A percentile compares a stretch with the other conserved stretches of the same genome.
phyloP scores from a whole-genome alignment of 805 yeast genomes.

The Candida silvatica region DNA sequence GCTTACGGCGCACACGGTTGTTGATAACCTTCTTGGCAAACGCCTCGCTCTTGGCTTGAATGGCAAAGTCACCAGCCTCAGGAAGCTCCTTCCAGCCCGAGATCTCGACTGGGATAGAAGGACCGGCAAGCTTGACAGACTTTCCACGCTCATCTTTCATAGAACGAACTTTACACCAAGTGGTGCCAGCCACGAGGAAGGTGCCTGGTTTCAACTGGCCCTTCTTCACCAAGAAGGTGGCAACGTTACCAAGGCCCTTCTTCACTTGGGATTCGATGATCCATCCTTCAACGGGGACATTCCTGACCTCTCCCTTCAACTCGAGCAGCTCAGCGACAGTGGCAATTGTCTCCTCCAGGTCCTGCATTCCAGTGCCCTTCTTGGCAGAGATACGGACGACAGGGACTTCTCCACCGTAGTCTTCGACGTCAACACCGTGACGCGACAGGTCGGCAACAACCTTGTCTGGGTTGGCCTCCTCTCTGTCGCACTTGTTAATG shows the following conservation, averaged over 20 bases:
- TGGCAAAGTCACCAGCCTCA: slow-evolving; percentile 77
- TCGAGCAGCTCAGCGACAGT: slow-evolving; percentile 81
- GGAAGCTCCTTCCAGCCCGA: slow-evolving; percentile 95
- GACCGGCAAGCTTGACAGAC: slow-evolving; percentile 56
- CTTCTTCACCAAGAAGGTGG: slow-evolving; percentile 75
- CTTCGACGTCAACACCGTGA: slow-evolving; percentile 78
- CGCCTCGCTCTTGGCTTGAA: slow-evolving; percentile 69
- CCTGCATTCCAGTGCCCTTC: slow-evolving; percentile 85
- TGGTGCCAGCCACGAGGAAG: slow-evolving; percentile 76
- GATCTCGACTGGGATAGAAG: slow-evolving; percentile 84
- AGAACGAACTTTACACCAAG: slow-evolving; percentile 77
- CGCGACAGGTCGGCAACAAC: slow-evolving; percentile 72
- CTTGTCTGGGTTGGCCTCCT: slow-evolving; percentile 63
- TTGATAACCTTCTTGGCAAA: slow-evolving; percentile 67
- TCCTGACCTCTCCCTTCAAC: slow-evolving; percentile 49
- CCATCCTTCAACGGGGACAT: slow-evolving; percentile 72
- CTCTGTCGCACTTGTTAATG: slow-evolving; percentile 83
- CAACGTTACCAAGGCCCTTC: slow-evolving; percentile 76
- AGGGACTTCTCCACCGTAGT: slow-evolving; percentile 92
- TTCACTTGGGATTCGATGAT: slow-evolving; percentile 77
- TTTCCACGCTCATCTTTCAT: slow-evolving; percentile 71
- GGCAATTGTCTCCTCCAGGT: slow-evolving; percentile 80
- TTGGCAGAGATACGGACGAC: slow-evolving; percentile 81
- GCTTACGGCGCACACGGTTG: slow-evolving; percentile 49
- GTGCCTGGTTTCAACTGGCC: slow-evolving; percentile 69